These are phyloP conservation scores for Dissophora ornata DNA, from an alignment of 192 early-diverging fungal species.

Conservation along the genomic window DNA sequence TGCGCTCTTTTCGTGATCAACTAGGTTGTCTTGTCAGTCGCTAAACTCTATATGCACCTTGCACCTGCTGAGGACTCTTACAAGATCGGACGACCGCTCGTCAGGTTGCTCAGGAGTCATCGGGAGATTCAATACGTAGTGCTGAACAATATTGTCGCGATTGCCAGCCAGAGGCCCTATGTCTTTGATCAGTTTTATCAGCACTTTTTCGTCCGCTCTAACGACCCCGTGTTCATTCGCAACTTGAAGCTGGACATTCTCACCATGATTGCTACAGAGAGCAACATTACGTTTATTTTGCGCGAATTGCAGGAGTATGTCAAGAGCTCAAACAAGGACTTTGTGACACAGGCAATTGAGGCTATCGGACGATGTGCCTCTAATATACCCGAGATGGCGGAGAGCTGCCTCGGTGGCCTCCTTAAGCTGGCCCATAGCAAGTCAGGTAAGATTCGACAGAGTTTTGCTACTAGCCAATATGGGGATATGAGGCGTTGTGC, in stretches of 20 bases:
- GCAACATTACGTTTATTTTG: constrained; percentile 75
- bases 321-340: constrained; percentile 69
- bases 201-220: constrained; percentile 84
- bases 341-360: constrained; percentile 75
- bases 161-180: constrained; percentile 74
- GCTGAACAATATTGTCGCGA: constrained; percentile 79
- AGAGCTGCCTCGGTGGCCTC: constrained; percentile 64
- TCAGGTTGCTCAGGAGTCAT: constrained; percentile 77
- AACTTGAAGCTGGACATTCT: constrained; percentile 89
- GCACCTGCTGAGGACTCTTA: constrained; percentile 66
- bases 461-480: too few species aligned
- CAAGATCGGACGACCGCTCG: constrained; percentile 74
- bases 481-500: too few species aligned
- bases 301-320: constrained; percentile 80
- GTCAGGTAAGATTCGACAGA: constrained; percentile 65
- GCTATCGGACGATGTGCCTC: constrained; percentile 70
- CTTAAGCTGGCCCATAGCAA: constrained; percentile 68
- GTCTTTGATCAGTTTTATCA: constrained; percentile 78
- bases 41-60: constrained; percentile 75
- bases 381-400: constrained; percentile 64
- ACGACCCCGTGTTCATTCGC: constrained; percentile 82
- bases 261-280: constrained; percentile 71
- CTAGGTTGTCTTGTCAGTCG: constrained; percentile 76
- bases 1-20: neutral
- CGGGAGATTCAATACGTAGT: constrained; percentile 85